Evolutionary conservation across 441 rosid genomes (phyloP).

Genomic region (Lepidium campestre): DNA sequence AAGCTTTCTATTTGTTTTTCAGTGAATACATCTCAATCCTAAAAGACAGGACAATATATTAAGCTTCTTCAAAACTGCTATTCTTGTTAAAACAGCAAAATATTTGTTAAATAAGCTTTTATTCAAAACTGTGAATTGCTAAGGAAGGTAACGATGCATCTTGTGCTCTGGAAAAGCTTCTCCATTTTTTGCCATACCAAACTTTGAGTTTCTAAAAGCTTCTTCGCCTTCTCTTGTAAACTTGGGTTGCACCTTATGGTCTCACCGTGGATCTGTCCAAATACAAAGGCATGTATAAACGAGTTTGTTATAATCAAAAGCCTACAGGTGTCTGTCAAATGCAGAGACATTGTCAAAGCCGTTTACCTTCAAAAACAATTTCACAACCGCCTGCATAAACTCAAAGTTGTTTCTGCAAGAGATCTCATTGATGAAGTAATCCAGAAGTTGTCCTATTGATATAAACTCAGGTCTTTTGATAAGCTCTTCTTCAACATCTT

Average conservation of each 20-base stretch:
- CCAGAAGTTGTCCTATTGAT: constrained; percentile 57
- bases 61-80: constrained; percentile 50
- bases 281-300: not conserved
- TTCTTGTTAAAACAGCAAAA: not conserved
- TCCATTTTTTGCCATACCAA: constrained; percentile 83
- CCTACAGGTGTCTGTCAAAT: not conserved
- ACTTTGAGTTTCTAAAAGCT: constrained; percentile 66
- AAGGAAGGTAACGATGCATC: constrained; percentile 90
- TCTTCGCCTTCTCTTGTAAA: constrained; percentile 64
- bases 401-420: constrained; percentile 74
- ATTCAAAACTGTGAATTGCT: constrained; percentile 79
- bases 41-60: not conserved
- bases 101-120: not conserved
- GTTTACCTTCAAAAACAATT: constrained; percentile 85
- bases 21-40: not conserved
- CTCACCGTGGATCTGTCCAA: constrained; percentile 79
- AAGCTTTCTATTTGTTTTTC: not conserved
- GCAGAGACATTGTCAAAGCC: not conserved
- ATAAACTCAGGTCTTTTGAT: constrained; percentile 60
- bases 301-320: not conserved
- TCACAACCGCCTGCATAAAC: constrained; percentile 79
- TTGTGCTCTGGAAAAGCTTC: constrained; percentile 72
- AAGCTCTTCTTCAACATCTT: constrained; percentile 51
- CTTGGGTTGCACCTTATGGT: constrained; percentile 57
- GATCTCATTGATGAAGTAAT: constrained; percentile 71